These are phyloP conservation scores for Fusarium pseudoanthophilum DNA, from an alignment of 2,329 filamentous ascomycete genomes.

Conservation along the genomic window DNA sequence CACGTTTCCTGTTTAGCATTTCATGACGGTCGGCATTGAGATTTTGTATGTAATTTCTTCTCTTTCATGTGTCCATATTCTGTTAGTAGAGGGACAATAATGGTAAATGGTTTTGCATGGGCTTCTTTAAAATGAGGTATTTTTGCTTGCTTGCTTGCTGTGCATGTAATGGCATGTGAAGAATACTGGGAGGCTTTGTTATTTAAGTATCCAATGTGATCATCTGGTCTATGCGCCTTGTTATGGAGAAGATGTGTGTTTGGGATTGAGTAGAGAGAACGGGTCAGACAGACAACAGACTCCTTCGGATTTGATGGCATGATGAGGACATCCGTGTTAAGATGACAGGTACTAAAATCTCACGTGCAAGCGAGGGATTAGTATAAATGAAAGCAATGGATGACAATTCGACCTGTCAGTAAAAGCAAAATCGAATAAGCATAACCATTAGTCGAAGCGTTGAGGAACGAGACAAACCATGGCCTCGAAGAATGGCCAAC, in stretches of 20 bases:
- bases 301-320: background rate
- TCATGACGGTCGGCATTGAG: constrained; percentile 31
- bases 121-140: background rate
- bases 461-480: background rate
- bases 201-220: background rate
- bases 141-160: background rate
- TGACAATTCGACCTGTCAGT: background rate
- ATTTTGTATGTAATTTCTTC: constrained; percentile 39
- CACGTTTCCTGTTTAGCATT: constrained; percentile 26
- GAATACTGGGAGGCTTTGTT: background rate
- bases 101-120: constrained; percentile 26
- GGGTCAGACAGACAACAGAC: background rate
- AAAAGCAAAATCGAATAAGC: background rate
- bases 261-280: constrained; percentile 2
- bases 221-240: background rate
- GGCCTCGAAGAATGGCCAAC: constrained; percentile 45
- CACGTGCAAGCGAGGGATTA: constrained; percentile 3
- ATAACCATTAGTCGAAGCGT: background rate
- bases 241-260: constrained; percentile 1
- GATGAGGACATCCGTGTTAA: background rate
- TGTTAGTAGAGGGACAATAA: constrained; percentile 24
- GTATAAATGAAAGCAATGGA: background rate
- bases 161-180: constrained; percentile 1
- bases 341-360: constrained; percentile 20
- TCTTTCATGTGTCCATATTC: constrained; percentile 40